Evolutionary conservation across 768 basidiomycete species (phyloP).

Genomic region (Boletus rex-veris): DNA sequence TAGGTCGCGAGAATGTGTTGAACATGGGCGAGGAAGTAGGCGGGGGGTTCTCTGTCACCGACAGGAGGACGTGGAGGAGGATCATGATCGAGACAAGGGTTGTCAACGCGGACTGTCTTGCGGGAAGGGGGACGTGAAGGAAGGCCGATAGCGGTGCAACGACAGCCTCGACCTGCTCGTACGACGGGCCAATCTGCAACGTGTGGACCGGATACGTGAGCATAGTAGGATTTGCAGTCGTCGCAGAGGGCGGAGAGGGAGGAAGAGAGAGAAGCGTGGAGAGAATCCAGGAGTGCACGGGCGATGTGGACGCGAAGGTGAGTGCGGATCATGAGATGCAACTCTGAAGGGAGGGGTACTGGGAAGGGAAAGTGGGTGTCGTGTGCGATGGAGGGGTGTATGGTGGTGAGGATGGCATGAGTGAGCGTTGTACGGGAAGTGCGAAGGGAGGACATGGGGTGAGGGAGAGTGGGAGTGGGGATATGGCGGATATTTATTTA

Average conservation of each 20-base stretch:
- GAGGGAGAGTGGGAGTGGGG: neutral
- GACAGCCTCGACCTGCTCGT: slow-evolving; percentile 42
- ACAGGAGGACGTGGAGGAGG: slow-evolving; percentile 32
- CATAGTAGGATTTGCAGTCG: slow-evolving; percentile 49
- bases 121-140: slow-evolving; percentile 4
- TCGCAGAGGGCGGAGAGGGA: slow-evolving; percentile 38
- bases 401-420: slow-evolving; percentile 50
- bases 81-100: slow-evolving; percentile 12
- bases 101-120: slow-evolving; percentile 6
- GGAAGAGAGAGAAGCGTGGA: slow-evolving; percentile 37
- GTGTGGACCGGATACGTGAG: slow-evolving; percentile 51
- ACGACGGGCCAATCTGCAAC: slow-evolving; percentile 55
- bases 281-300: slow-evolving; percentile 38
- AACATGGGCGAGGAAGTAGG: slow-evolving; percentile 34
- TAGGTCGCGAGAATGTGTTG: slow-evolving; percentile 46
- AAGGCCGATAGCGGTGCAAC: slow-evolving; percentile 35
- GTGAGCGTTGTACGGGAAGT: slow-evolving; percentile 44
- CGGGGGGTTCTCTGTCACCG: slow-evolving; percentile 30
- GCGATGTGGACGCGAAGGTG: slow-evolving; percentile 45
- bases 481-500: slow-evolving; percentile 4
- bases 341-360: slow-evolving; percentile 43
- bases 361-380: slow-evolving; percentile 20
- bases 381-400: slow-evolving; percentile 44
- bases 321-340: slow-evolving; percentile 50
- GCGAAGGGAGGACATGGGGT: slow-evolving; percentile 25